Base-by-base conservation (phyloP, 1,139 yeast species). In the Saccharomyces hybrid region DNA sequence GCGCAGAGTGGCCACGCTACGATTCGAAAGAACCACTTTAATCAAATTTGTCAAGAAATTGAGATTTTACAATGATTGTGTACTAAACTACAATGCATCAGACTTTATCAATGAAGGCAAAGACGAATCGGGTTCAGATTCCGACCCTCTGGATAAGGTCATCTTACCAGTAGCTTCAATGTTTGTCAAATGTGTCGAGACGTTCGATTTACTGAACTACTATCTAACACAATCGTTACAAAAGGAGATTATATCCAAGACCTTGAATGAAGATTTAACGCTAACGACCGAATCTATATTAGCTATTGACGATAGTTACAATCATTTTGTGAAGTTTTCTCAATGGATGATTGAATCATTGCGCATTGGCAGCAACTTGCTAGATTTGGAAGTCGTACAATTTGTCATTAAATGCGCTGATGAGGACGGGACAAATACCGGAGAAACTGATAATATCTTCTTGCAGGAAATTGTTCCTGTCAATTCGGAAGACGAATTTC, bases 331-430 rank as follows among this genome's bases (percentile, higher is more conserved):
- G 31, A 69, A 69, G 51, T 69, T 66, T 54, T 64, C 68, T 4
- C 72, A 69, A 54, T 69, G 73, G 73, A 57, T 66, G 62, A 52
- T 65, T 13, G 72, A 68, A 47, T 64, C 72, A 0, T 47, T 66
- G 32, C 60, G 58, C 5, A 50, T 59, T 3, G 62, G 57, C 16
- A 60, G 58, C 50, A 53, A 59, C 0, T 51, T 64, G n/a, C 48
- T 62, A 46, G 62, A 63, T 8, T 56, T 68, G 23, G 72, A 69
- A 51, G 61, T 68, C 2, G 60, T 69, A 11, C 63, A 64, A 41
- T 66, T 66, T 50, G 61, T 69, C 6, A 53, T 63, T 26, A 68
- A 61, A 53, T 67, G 68, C 54, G 72, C 71, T 6, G 56, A 56
- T n/a, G 71, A 67, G 51, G 70, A 68, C 52, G 66, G 63, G 4